These are phyloP conservation scores for Termitomyces sp. DNA, from an alignment of 768 basidiomycete genomes.

Conservation along the genomic window DNA sequence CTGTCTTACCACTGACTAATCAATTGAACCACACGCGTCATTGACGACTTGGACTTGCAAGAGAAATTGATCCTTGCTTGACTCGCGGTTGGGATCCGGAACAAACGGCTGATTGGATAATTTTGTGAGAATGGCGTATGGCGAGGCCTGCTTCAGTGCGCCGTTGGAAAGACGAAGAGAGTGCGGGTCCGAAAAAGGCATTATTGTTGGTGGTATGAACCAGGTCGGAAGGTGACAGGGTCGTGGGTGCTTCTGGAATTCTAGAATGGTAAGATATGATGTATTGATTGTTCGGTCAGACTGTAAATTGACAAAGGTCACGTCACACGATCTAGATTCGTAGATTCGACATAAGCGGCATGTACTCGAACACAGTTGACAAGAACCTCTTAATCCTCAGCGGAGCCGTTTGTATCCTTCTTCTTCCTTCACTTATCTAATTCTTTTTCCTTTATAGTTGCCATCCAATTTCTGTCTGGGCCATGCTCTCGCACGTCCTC, in stretches of 20 bases:
- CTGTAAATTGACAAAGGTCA: constrained; percentile 21
- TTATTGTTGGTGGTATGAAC: constrained; percentile 7
- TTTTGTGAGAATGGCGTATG: background rate
- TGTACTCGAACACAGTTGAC: constrained; percentile 5
- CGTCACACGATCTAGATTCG: constrained; percentile 30
- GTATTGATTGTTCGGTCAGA: constrained; percentile 24
- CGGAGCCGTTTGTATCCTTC: constrained; percentile 16
- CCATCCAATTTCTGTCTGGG: background rate
- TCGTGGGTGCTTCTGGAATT: constrained; percentile 22
- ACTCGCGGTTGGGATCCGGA: too few species aligned
- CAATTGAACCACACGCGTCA: background rate
- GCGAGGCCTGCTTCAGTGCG: background rate
- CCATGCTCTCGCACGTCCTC: constrained; percentile 21
- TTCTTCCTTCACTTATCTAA: constrained; percentile 7
- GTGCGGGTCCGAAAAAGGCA: constrained; percentile 4
- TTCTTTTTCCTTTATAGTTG: constrained; percentile 14
- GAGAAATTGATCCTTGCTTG: background rate
- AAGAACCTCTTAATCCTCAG: constrained; percentile 17
- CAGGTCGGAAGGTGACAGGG: constrained; percentile 17
- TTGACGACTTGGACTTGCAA: background rate
- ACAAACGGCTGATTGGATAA: background rate
- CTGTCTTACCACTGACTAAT: too few species aligned
- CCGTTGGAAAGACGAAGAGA: too few species aligned
- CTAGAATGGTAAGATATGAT: constrained; percentile 21
- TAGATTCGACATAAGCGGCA: constrained; percentile 15